These are phyloP conservation scores for Aureobasidium sp. DNA, from an alignment of 2,329 filamentous ascomycete genomes.

Conservation along the genomic window DNA sequence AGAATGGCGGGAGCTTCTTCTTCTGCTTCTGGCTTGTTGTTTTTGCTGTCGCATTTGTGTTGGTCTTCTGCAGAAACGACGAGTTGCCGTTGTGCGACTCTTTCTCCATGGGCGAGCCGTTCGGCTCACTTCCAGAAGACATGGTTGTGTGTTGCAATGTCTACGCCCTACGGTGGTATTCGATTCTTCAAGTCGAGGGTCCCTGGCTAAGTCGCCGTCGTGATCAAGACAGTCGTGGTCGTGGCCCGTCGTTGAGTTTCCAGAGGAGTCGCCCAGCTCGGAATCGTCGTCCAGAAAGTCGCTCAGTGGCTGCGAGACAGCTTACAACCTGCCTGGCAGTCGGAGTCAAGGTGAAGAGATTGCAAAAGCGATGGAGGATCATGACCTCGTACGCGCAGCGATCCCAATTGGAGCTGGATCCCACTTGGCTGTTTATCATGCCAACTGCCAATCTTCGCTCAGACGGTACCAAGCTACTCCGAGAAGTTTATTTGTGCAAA, in stretches of 20 bases:
- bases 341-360: neutral
- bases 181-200: neutral
- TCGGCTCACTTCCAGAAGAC: neutral
- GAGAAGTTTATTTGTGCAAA: slow-evolving; percentile 13
- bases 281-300: neutral
- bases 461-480: neutral
- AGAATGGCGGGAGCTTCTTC: slow-evolving; percentile 14
- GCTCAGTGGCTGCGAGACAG: neutral
- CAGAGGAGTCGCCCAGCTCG: neutral
- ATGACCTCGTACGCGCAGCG: neutral
- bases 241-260: too few relatives aligned
- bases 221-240: neutral
- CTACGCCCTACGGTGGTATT: neutral
- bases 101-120: neutral
- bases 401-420: neutral
- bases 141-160: neutral
- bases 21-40: neutral
- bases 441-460: slow-evolving; percentile 11
- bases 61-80: neutral
- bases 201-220: neutral
- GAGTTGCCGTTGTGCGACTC: neutral
- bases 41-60: neutral
- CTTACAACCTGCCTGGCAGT: neutral
- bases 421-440: neutral
- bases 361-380: neutral